These are phyloP conservation scores for Cercophora sp. DNA, from an alignment of 495 filamentous ascomycete genomes.

Conservation along the genomic window DNA sequence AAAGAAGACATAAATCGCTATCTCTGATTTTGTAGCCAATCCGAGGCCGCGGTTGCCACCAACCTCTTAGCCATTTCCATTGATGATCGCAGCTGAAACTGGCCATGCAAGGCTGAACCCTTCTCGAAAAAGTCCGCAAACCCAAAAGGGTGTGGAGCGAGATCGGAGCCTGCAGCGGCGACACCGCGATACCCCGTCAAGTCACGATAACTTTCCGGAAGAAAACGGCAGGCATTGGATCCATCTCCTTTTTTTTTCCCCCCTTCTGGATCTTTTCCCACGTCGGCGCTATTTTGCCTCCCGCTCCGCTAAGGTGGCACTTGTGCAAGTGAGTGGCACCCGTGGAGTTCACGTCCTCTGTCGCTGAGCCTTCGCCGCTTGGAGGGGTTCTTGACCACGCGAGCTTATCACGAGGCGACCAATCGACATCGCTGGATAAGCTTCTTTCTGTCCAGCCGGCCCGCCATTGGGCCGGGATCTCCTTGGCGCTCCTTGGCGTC, in stretches of 20 bases:
- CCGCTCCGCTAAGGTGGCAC: too few species aligned
- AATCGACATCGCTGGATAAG: constrained; percentile 18
- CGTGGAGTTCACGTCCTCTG: background rate
- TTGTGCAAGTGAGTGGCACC: background rate
- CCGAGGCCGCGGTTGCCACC: background rate
- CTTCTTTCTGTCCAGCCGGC: background rate
- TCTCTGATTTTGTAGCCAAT: background rate
- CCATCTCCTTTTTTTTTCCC: background rate
- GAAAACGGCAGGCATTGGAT: background rate
- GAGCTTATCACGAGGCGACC: constrained; percentile 16
- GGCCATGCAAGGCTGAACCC: constrained; percentile 8
- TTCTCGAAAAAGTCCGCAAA: background rate
- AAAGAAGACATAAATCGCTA: constrained; percentile 4
- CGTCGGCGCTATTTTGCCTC: background rate
- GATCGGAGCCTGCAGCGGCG: constrained; percentile 11
- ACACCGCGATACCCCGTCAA: constrained; percentile 1
- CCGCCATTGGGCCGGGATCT: background rate
- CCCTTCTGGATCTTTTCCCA: background rate
- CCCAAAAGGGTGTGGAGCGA: background rate
- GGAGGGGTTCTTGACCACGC: too few species aligned
- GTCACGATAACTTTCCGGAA: constrained; percentile 13
- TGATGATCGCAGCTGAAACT: background rate
- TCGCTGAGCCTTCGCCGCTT: background rate
- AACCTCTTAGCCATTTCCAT: constrained; percentile 10
- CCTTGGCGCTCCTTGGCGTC: background rate